These are phyloP conservation scores for Schizosaccharomyces versatilis DNA, from an alignment of 1,139 yeast genomes.

Conservation along the genomic window DNA sequence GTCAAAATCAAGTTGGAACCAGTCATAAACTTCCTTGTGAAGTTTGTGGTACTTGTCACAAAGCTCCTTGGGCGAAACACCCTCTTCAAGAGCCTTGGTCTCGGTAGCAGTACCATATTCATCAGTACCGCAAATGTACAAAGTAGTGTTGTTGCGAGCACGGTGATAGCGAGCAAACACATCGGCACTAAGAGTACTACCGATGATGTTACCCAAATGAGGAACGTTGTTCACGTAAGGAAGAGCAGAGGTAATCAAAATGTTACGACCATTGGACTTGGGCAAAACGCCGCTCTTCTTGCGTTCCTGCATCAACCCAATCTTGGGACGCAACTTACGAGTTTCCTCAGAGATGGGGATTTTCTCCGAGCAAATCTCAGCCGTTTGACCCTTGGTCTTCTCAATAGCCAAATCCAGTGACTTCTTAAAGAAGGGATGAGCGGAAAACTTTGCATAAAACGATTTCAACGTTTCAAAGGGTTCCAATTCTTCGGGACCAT, in stretches of 20 bases:
- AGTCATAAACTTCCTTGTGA: constrained; percentile 76
- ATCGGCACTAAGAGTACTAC: constrained; percentile 87
- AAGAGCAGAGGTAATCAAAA: constrained; percentile 79
- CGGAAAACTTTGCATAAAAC: background rate
- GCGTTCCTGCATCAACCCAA: constrained; percentile 11
- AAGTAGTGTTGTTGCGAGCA: constrained; percentile 66
- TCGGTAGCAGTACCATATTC: constrained; percentile 99
- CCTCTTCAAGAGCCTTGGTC: constrained; percentile 89
- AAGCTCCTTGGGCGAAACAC: constrained; percentile 62
- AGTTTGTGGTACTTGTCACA: constrained; percentile 76
- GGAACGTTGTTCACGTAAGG: constrained; percentile 97
- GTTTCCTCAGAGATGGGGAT: background rate
- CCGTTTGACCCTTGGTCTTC: background rate
- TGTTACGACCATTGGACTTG: constrained; percentile 46
- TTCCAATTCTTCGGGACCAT: background rate
- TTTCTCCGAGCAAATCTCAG: background rate
- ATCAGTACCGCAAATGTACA: constrained; percentile 88
- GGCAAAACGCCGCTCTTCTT: constrained; percentile 28
- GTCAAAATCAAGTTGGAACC: constrained; percentile 92
- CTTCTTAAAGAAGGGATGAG: background rate
- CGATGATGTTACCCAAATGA: constrained; percentile 88
- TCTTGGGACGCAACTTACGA: background rate
- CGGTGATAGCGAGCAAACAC: constrained; percentile 78
- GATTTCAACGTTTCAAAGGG: background rate
- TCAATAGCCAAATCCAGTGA: background rate